phyloP scores from a whole-genome alignment of 148 eudicot genomes.

The Chenopodium suecicum region DNA sequence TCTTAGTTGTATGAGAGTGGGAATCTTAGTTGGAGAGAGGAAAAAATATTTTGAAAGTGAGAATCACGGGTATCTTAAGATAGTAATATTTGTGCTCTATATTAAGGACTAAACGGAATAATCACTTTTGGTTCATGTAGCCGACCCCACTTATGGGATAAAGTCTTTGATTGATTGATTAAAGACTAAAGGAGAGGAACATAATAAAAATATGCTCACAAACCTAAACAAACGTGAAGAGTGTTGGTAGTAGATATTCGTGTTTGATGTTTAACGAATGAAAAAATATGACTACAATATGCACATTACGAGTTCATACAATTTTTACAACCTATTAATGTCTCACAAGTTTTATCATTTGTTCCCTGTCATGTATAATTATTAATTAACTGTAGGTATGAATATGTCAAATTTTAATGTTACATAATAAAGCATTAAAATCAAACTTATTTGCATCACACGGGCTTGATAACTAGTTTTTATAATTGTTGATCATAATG shows the following conservation, averaged over 20 bases:
- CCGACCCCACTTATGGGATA: no score
- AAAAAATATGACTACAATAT: no score
- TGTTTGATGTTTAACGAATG: no score
- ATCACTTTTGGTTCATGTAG: no score
- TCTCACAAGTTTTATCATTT: background rate
- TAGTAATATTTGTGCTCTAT: background rate
- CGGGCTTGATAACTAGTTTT: background rate
- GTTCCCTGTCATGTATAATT: background rate
- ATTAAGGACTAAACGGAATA: no score
- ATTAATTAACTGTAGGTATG: background rate
- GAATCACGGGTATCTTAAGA: background rate
- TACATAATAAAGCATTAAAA: background rate
- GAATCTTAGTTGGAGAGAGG: background rate
- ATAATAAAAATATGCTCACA: background rate
- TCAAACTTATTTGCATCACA: background rate
- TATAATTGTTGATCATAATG: background rate
- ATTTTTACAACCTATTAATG: background rate
- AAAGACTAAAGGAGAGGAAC: background rate
- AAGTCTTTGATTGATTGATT: no score
- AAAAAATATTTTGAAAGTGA: background rate
- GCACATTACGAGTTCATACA: no score
- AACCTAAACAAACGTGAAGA: background rate
- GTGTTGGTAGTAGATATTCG: no score
- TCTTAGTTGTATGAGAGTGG: background rate
- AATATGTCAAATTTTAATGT: background rate